A percentile compares a stretch with the other conserved stretches of the same genome.
These are phyloP conservation scores for Acidomyces sp. DNA, from an alignment of 495 filamentous ascomycete species.

Conservation along the genomic window DNA sequence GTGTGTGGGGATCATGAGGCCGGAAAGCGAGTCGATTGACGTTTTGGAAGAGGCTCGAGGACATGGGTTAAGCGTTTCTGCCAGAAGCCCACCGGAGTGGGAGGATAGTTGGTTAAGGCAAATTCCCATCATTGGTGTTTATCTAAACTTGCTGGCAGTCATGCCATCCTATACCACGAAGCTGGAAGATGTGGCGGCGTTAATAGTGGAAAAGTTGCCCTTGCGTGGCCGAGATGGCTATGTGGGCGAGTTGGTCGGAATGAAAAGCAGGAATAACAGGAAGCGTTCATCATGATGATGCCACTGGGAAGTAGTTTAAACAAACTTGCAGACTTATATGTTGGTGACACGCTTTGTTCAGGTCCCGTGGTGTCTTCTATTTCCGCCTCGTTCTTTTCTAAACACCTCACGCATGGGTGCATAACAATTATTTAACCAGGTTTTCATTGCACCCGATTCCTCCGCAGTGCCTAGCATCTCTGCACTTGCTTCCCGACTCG, in stretches of 20 bases:
- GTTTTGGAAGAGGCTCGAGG: constrained; percentile 7
- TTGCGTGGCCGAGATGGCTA: background rate
- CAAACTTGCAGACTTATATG: no score
- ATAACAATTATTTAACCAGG: constrained; percentile 5
- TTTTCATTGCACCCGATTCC: constrained; percentile 1
- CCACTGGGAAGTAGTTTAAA: no score
- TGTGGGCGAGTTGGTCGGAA: background rate
- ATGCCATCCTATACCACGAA: background rate
- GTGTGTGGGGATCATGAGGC: constrained; percentile 14
- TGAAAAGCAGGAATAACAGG: no score
- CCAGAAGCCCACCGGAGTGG: constrained; percentile 2
- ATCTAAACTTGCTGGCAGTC: background rate
- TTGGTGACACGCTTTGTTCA: no score
- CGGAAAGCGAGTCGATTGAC: constrained; percentile 14
- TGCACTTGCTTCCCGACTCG: constrained; percentile 4
- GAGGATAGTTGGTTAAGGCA: constrained; percentile 17
- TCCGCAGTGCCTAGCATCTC: background rate
- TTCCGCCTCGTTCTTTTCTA: constrained; percentile 8
- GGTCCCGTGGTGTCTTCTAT: no score
- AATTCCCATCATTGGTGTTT: constrained; percentile 14
- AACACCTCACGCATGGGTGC: constrained; percentile 10
- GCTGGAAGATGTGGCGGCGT: background rate
- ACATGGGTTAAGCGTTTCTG: constrained; percentile 10
- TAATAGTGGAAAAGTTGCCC: background rate
- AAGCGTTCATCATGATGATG: no score